phyloP scores from a whole-genome alignment of 2,329 filamentous ascomycete species.

The Cladosporium sp. region DNA sequence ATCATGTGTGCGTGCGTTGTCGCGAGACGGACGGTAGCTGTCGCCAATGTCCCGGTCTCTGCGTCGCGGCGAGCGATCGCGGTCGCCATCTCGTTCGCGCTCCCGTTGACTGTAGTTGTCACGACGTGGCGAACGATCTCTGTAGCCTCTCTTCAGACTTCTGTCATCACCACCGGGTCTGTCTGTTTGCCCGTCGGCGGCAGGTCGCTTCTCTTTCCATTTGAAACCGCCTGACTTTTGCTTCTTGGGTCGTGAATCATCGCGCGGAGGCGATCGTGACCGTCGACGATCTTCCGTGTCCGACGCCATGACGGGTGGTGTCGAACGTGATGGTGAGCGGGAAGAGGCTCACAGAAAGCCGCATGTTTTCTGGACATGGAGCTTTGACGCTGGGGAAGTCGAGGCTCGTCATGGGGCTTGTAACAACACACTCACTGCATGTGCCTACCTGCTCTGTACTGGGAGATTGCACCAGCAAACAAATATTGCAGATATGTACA shows the following conservation, averaged over 20 bases:
- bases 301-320: conserved; percentile 7
- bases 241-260: conserved; percentile 25
- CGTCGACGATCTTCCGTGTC: conserved; percentile 16
- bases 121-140: conserved; percentile 31
- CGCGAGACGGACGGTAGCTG: conserved; percentile 30
- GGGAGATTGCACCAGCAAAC: too few relatives aligned
- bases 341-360: not conserved
- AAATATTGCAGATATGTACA: too few relatives aligned
- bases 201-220: conserved; percentile 33
- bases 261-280: conserved; percentile 29
- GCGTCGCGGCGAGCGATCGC: conserved; percentile 17
- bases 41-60: conserved; percentile 32
- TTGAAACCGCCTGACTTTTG: conserved; percentile 32
- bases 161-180: conserved; percentile 16
- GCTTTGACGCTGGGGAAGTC: not conserved
- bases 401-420: not conserved
- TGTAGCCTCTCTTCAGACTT: conserved; percentile 31
- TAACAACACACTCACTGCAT: too few relatives aligned
- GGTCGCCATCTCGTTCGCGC: conserved; percentile 12
- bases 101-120: conserved; percentile 20
- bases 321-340: not conserved
- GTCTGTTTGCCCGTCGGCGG: conserved; percentile 20
- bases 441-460: too few relatives aligned
- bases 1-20: conserved; percentile 2
- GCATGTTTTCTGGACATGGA: conserved; percentile 4